phyloP scores from a whole-genome alignment of 176 grass and related monocot genomes.

The Avena sativa region DNA sequence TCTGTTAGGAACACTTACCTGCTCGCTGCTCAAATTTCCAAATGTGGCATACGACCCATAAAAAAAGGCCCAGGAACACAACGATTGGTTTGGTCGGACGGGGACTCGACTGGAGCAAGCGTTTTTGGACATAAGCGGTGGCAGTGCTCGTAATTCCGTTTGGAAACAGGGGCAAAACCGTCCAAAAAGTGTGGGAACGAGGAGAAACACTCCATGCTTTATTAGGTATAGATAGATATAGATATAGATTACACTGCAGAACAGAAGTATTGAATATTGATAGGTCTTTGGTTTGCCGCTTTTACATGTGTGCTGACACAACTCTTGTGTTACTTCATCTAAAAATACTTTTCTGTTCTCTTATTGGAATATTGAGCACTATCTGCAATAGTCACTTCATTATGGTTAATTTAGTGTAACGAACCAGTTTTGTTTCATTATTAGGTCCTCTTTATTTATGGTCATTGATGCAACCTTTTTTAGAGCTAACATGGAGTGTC shows the following conservation, averaged over 20 bases:
- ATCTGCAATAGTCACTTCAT: neutral
- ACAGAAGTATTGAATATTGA: neutral
- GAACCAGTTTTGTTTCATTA: slow-evolving; percentile 8
- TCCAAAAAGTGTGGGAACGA: too few species aligned
- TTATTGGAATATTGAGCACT: slow-evolving; percentile 25
- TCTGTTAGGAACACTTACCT: too few species aligned
- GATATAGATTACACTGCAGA: neutral
- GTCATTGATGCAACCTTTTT: slow-evolving; percentile 24
- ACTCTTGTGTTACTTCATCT: neutral
- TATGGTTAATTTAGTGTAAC: slow-evolving; percentile 26
- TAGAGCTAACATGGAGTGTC: slow-evolving; percentile 30
- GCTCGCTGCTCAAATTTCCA: too few species aligned
- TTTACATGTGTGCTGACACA: slow-evolving; percentile 12
- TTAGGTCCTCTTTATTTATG: neutral
- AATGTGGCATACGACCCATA: too few species aligned
- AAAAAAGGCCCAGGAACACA: too few species aligned
- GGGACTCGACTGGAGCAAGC: too few species aligned
- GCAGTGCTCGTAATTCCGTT: too few species aligned
- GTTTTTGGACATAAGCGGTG: too few species aligned
- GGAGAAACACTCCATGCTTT: too few species aligned
- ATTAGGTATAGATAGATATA: too few species aligned
- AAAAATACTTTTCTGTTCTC: neutral
- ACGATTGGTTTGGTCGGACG: too few species aligned
- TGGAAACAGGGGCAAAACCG: too few species aligned
- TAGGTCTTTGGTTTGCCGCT: slow-evolving; percentile 1